Evolutionary conservation across 352 stramenopile species (phyloP), one percentile per base, ranked within the genome.

Genomic region (Aphanomyces cochlioides): DNA sequence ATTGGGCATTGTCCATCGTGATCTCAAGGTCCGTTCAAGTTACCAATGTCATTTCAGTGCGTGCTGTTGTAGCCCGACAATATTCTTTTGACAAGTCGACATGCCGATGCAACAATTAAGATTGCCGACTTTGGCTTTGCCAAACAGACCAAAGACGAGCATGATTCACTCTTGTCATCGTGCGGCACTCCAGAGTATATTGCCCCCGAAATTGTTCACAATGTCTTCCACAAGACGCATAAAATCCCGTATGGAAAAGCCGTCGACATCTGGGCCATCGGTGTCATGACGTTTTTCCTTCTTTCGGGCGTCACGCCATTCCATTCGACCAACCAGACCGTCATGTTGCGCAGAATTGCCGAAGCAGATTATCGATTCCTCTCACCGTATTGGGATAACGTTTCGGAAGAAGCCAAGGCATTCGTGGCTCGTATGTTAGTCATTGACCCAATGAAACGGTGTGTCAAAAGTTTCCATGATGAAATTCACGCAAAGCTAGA

Each of bases 51-150:
- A 34, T 4, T 56, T 53, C 5, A 3, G 8, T 58, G n/a, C 2
- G 7, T 40, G 13, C 19, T 92, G 78, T 67, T 80, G 79, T 15
- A 91, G 82, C 89, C 89, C 0, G 89, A 97, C 73, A 97, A 97
- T 74, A 70, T 97, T 41, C 73, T 97, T 61, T 78, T 93, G 47
- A 95, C 79, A 57, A 78, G 82, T 7, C 83, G 96, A 66, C 88
- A 97, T 72, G 83, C 90, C 5, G 64, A 54, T 5, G 54, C 34
- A 15, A 83, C 79, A 54, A 96, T 97, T 57, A 97, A 97, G 73
- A 75, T 98, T 6, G 92, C 90, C 0, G 92, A 98, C 77, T 98
- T 98, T 80, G 92, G 92, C 3, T 97, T 98, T 71, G 91, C 92
- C 15, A 96, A 96, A 73, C 84, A 91, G 4, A 80, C 90, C 3